These are phyloP conservation scores for Collybia sp. DNA, from an alignment of 768 basidiomycete genomes.

Conservation along the genomic window DNA sequence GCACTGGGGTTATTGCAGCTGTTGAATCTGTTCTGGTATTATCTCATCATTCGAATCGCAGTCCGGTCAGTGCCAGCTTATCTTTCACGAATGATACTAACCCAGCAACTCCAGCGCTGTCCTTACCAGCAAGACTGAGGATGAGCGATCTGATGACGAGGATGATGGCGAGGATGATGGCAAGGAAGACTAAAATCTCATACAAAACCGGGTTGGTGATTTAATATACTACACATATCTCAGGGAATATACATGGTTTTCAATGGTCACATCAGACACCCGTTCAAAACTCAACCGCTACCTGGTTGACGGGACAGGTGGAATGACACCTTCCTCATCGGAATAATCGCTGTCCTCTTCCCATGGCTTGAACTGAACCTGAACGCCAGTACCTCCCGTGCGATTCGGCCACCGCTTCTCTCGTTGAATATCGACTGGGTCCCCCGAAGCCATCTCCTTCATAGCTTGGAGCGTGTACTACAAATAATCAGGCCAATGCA, in stretches of 20 bases:
- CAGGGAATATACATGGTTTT: not conserved
- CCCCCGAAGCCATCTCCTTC: conserved; percentile 69
- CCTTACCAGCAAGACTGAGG: conserved; percentile 40
- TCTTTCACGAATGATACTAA: conserved; percentile 6
- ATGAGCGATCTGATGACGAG: conserved; percentile 82
- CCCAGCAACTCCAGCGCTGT: conserved; percentile 42
- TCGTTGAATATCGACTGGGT: conserved; percentile 69
- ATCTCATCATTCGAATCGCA: conserved; percentile 74
- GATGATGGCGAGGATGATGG: conserved; percentile 42
- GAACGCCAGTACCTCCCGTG: conserved; percentile 33
- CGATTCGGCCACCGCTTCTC: conserved; percentile 76
- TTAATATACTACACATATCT: not conserved
- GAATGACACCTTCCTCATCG: conserved; percentile 35
- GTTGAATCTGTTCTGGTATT: conserved; percentile 94
- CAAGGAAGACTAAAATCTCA: conserved; percentile 15
- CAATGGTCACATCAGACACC: not conserved
- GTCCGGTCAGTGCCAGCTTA: conserved; percentile 47
- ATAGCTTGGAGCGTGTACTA: conserved; percentile 71
- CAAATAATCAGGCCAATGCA: conserved; percentile 1
- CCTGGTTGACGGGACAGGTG: conserved; percentile 8
- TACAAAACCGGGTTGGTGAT: not conserved
- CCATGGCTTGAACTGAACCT: conserved; percentile 55
- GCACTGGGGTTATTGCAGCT: conserved; percentile 73
- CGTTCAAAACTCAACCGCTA: not conserved
- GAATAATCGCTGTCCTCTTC: conserved; percentile 53